Evolutionary conservation across 2,329 filamentous ascomycete genomes (phyloP), one percentile per base, ranked within the genome.

Genomic region (Scorias spongiosa): DNA sequence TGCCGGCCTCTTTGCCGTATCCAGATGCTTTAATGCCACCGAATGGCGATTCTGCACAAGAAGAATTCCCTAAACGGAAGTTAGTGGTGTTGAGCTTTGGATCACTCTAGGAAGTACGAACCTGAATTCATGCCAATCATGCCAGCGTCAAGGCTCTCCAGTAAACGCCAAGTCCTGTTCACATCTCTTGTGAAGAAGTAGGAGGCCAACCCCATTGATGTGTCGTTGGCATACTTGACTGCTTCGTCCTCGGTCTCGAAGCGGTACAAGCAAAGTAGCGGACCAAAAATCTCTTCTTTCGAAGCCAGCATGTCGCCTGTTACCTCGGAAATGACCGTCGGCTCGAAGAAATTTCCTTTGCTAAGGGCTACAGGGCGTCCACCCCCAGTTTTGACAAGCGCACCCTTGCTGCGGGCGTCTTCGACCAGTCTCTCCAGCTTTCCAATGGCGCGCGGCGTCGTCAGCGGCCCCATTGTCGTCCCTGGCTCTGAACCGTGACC

Each of bases 141-240:
- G 2, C 78, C 78, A 4, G 78, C 78, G 56, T 82, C 77, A 29
- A 83, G 57, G 49, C 75, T 78, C 65, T 83, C 78, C 44, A 81
- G 63, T 55, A 82, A 62, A 46, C 79, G 66, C 74, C 78, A 80
- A 42, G 75, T 67, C 0, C 78, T 74, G 54, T 81, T 76, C 4
- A 81, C 63, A 52, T 80, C 75, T 63, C 79, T 80, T 1, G 78
- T 82, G 59, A 81, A 81, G 48, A 75, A 75, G 53, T 82, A 82
- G 34, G 74, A 78, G 7, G 78, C 78, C 47, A 81, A 59, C 4
- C 78, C 78, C 71, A 81, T 76, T 45, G 66, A 68, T 36, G 75
- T 78, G 41, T 75, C 69, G 49, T 81, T 81, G 1, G 78, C 76
- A 32, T 63, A 57, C 44, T 67, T 60, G 2, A 81, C 72, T 5